phyloP scores from a whole-genome alignment of 352 stramenopile genomes.

The Phytophthora fragariaefolia region DNA sequence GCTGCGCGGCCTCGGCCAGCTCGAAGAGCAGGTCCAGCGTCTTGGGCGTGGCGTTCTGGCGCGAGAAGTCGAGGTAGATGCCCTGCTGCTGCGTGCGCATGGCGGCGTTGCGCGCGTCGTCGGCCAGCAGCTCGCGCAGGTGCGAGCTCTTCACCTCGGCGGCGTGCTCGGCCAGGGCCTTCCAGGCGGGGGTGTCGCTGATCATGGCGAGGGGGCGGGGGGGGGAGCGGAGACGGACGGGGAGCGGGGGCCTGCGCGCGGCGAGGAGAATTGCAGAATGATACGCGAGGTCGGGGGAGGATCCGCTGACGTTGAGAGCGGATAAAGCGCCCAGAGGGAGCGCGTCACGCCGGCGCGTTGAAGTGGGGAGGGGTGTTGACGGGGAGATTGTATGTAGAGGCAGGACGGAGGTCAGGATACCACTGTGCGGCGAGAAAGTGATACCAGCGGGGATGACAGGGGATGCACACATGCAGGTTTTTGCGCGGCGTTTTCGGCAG shows the following conservation, averaged over 20 bases:
- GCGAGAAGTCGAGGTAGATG: conserved; percentile 95
- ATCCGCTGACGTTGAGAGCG: conserved; percentile 17
- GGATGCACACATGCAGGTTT: background rate
- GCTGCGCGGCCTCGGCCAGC: conserved; percentile 88
- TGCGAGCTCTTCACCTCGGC: conserved; percentile 88
- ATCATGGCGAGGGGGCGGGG: conserved; percentile 49
- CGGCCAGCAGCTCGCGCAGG: conserved; percentile 90
- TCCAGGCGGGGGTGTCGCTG: conserved; percentile 78
- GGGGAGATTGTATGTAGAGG: conserved; percentile 3
- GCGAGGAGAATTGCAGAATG: conserved; percentile 28
- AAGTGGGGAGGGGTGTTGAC: conserved; percentile 30
- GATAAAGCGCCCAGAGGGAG: conserved; percentile 10
- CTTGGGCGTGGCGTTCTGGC: conserved; percentile 92
- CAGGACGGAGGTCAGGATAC: conserved; percentile 7
- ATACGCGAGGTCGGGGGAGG: background rate
- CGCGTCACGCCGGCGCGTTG: conserved; percentile 6
- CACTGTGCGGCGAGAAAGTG: background rate
- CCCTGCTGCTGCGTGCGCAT: conserved; percentile 94
- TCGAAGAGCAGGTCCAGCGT: conserved; percentile 93
- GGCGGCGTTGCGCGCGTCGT: conserved; percentile 87
- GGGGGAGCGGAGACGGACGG: conserved; percentile 1
- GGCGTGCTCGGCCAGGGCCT: conserved; percentile 75
- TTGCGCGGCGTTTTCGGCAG: too few relatives aligned
- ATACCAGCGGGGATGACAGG: conserved; percentile 4
- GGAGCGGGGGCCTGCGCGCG: conserved; percentile 32